Evolutionary conservation across 1,284 basidiomycete genomes (phyloP).

Genomic region (Malassezia slooffiae): DNA sequence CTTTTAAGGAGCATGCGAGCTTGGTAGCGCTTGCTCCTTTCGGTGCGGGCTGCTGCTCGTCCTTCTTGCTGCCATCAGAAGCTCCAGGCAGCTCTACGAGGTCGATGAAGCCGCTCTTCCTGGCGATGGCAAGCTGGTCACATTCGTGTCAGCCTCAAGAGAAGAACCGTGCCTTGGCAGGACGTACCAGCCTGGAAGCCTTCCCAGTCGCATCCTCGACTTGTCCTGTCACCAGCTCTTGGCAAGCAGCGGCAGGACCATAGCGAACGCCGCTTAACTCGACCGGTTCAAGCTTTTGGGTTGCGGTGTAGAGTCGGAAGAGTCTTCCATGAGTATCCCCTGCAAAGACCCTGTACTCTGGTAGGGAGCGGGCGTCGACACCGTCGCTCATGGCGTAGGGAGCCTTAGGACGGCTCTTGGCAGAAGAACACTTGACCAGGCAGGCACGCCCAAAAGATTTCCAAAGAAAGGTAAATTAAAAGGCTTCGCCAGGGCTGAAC

Average conservation of each 20-base stretch:
- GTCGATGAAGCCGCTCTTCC: slow-evolving; percentile 12
- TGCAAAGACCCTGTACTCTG: slow-evolving; percentile 8
- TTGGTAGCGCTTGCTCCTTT: too few species aligned
- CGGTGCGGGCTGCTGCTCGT: too few species aligned
- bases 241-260: slow-evolving; percentile 9
- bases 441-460: too few species aligned
- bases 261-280: background rate
- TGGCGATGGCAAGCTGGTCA: slow-evolving; percentile 7
- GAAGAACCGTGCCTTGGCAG: background rate
- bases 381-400: too few species aligned
- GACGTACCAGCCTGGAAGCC: slow-evolving; percentile 1
- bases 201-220: background rate
- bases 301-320: slow-evolving; percentile 2
- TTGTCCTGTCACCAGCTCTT: slow-evolving; percentile 2
- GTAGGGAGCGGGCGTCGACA: too few species aligned
- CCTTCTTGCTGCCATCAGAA: too few species aligned
- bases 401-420: too few species aligned
- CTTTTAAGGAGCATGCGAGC: slow-evolving; percentile 6
- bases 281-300: slow-evolving; percentile 1
- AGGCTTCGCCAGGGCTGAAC: too few species aligned
- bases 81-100: background rate
- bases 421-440: too few species aligned
- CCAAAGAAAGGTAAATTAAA: too few species aligned
- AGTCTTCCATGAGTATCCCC: slow-evolving; percentile 12
- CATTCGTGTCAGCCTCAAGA: background rate